A percentile compares a stretch with the other conserved stretches of the same genome.
These are phyloP conservation scores for Myriangium duriaei DNA, from an alignment of 2,329 filamentous ascomycete genomes.

Conservation along the genomic window DNA sequence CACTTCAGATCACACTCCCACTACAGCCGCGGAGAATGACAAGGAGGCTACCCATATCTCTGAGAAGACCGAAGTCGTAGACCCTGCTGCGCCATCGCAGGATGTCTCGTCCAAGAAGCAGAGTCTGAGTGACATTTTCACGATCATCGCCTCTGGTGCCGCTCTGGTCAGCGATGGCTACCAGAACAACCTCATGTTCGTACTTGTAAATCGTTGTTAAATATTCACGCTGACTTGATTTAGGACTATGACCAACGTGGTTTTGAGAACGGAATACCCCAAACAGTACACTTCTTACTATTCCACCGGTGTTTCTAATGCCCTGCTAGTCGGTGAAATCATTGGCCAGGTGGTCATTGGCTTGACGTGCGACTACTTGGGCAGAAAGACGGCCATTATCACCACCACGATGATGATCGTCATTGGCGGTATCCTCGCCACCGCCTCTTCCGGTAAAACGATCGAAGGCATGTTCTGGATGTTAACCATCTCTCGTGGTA, in stretches of 20 bases:
- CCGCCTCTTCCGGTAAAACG: slow-evolving; percentile 32
- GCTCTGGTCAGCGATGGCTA: slow-evolving; percentile 25
- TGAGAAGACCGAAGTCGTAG: not conserved
- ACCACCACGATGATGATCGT: slow-evolving; percentile 36
- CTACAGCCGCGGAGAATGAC: not conserved
- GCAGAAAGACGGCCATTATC: slow-evolving; percentile 35
- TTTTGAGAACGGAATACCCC: slow-evolving; percentile 18
- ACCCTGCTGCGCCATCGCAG: not conserved
- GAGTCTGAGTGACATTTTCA: slow-evolving; percentile 13
- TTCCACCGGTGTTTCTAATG: slow-evolving; percentile 13
- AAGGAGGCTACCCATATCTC: not conserved
- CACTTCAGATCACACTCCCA: no score
- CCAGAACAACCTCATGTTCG: slow-evolving; percentile 23
- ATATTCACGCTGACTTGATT: no score
- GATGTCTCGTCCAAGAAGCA: slow-evolving; percentile 4
- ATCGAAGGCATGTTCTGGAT: slow-evolving; percentile 42
- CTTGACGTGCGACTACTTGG: slow-evolving; percentile 34
- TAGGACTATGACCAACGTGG: slow-evolving; percentile 22
- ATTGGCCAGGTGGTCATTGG: slow-evolving; percentile 31
- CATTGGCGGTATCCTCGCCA: slow-evolving; percentile 32
- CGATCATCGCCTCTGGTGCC: slow-evolving; percentile 17
- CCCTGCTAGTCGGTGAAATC: slow-evolving; percentile 29
- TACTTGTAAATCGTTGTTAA: no score
- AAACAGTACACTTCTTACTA: slow-evolving; percentile 13
- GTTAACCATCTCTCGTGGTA: slow-evolving; percentile 37